Conservation (phyloP, 192 early-diverging fungal species). For the Gaertneriomyces sp. region DNA sequence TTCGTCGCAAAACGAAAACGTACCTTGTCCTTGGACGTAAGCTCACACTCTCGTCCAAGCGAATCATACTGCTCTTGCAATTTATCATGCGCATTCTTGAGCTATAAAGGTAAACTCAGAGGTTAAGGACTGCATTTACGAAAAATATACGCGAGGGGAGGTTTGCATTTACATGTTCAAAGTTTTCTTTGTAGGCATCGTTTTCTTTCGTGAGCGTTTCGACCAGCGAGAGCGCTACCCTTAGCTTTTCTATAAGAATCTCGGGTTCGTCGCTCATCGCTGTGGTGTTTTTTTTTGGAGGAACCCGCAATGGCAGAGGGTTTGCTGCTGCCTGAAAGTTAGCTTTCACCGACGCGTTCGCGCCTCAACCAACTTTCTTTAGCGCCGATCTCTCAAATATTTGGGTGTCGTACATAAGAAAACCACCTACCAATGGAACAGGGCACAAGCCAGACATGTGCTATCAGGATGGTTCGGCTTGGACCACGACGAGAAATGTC, state of each 20-base stretch:
- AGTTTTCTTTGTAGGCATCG: conserved; percentile 46
- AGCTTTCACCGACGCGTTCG: too few species aligned
- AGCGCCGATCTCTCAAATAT: too few species aligned
- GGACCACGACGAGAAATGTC: too few species aligned
- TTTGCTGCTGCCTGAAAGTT: too few species aligned
- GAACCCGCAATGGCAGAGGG: too few species aligned
- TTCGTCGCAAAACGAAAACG: neutral
- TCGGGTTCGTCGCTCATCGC: conserved; percentile 8
- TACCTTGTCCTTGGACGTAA: conserved; percentile 37
- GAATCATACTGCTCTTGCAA: conserved; percentile 23
- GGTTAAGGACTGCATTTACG: neutral
- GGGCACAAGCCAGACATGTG: too few species aligned
- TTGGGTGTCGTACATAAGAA: too few species aligned
- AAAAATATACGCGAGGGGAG: neutral
- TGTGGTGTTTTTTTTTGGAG: too few species aligned
- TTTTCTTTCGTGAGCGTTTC: conserved; percentile 43
- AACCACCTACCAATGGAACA: too few species aligned
- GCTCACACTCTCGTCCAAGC: conserved; percentile 24
- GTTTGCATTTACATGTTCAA: conserved; percentile 31
- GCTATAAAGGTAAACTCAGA: conserved; percentile 6
- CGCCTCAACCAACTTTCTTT: too few species aligned
- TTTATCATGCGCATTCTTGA: conserved; percentile 27
- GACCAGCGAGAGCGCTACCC: conserved; percentile 34
- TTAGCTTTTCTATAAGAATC: conserved; percentile 37
- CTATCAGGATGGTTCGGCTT: too few species aligned